These are phyloP conservation scores for Plasmopara halstedii DNA, from an alignment of 352 stramenopile species.

Conservation along the genomic window DNA sequence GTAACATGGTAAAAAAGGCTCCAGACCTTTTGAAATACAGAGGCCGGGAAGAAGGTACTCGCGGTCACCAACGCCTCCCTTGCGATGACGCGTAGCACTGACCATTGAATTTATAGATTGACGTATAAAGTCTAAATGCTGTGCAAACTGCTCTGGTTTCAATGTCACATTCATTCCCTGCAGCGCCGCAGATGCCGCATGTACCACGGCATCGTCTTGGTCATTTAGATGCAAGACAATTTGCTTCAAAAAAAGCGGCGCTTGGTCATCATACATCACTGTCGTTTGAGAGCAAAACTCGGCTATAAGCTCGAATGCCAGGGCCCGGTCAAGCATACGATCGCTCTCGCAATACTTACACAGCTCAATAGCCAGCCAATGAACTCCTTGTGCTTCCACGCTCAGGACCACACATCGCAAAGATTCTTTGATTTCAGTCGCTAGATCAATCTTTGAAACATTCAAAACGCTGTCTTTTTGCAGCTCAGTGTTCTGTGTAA, in stretches of 20 bases:
- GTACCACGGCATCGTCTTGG: conserved; percentile 80
- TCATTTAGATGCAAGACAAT: conserved; percentile 96
- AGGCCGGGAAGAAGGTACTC: conserved; percentile 77
- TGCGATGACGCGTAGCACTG: conserved; percentile 91
- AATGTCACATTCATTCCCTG: conserved; percentile 87
- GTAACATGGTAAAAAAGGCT: conserved; percentile 97
- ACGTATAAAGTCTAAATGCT: conserved; percentile 96
- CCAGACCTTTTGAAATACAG: conserved; percentile 85
- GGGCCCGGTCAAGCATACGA: conserved; percentile 72
- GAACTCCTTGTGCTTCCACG: conserved; percentile 87
- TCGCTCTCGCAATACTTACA: conserved; percentile 92
- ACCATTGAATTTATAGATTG: conserved; percentile 96
- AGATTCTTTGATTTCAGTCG: conserved; percentile 61
- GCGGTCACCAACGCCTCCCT: conserved; percentile 78
- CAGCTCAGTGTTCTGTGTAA: conserved; percentile 60
- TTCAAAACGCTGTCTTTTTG: conserved; percentile 14
- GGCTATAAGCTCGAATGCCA: conserved; percentile 89
- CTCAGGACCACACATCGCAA: conserved; percentile 71
- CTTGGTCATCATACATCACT: conserved; percentile 89
- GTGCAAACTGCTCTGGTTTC: conserved; percentile 88
- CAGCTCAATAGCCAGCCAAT: conserved; percentile 93
- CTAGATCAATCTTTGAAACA: conserved; percentile 28
- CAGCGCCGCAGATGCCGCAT: conserved; percentile 85
- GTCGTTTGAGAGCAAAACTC: conserved; percentile 84
- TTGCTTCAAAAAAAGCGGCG: conserved; percentile 94